Base-by-base conservation (phyloP, 257 asterid genomes). In the Cordia subcordata region DNA sequence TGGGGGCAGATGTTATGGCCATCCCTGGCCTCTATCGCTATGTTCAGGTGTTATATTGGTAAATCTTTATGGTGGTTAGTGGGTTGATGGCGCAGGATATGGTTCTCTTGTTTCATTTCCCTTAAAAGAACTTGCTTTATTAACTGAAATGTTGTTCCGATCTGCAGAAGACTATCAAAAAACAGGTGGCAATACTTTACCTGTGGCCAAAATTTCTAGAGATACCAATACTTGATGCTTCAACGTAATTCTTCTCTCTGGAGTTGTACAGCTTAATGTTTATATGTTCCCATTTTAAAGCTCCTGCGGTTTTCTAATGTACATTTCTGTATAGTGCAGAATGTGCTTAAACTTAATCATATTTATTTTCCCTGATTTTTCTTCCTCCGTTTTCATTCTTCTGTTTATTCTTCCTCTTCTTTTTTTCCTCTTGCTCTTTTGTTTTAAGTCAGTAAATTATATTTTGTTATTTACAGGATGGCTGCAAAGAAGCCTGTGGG, bases 1-100 rank as follows among this genome's bases (percentile, higher is more conserved):
- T 87, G 74, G 96, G 97, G 21, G 94, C 86, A 5, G 97, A 90
- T 44, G 16, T 87, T 62, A 90, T 90, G 96, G 82, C 96, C 46
- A 49, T 90, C 68, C 96, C 94, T 39, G 96, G 94, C 66, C 83
- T 90, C 49, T 87, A 84, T 62, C 88, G 81, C 53, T 84, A 74
- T 57, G 81, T 90, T 76, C 97, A 84, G 94, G 97, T 84, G 74
- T 23, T 13, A 44, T 37, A 44, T 60, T 15, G 13, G 39, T 57
- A 35, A 38, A 22, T 47, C 15, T 32, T 55, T 49, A 39, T 8
- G n/a, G 11, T 60, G 57, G 21, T 11, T 44, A 27, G 39, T 46
- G 55, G 64, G 23, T 1, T n/a, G 54, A 37, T 53, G 55, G 55
- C 1, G 35, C 38, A 10, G 16, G 42, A 35, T 11, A 13, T 53